A percentile compares a stretch with the other conserved stretches of the same genome.
phyloP scores from a whole-genome alignment of 1,139 yeast species.

The Oligophagozyma castellii region DNA sequence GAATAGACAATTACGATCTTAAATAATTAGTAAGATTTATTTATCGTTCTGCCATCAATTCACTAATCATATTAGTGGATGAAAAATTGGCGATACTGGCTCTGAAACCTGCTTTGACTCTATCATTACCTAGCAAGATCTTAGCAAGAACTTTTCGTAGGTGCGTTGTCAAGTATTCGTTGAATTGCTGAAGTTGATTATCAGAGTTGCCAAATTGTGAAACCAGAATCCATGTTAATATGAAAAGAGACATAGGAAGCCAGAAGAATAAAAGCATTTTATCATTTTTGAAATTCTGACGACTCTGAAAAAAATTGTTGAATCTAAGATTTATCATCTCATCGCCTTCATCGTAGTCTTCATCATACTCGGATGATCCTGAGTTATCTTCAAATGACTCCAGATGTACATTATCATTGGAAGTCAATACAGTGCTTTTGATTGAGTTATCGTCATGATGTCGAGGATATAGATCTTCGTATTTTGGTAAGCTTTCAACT shows the following conservation, averaged over 20 bases:
- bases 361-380: no score
- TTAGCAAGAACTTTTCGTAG: slow-evolving; percentile 44
- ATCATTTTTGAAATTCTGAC: slow-evolving; percentile 65
- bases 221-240: slow-evolving; percentile 38
- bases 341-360: slow-evolving; percentile 34
- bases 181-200: slow-evolving; percentile 13
- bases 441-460: neutral
- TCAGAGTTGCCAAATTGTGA: slow-evolving; percentile 35
- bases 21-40: neutral
- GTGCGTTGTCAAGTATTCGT: slow-evolving; percentile 30
- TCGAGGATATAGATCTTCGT: slow-evolving; percentile 69
- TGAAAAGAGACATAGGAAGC: slow-evolving; percentile 53
- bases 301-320: slow-evolving; percentile 40
- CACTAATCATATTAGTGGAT: slow-evolving; percentile 13
- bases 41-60: slow-evolving; percentile 7
- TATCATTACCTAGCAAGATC: slow-evolving; percentile 52
- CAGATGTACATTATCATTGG: slow-evolving; percentile 2
- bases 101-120: slow-evolving; percentile 43
- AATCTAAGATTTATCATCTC: slow-evolving; percentile 38
- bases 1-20: slow-evolving; percentile 1
- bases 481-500: slow-evolving; percentile 57
- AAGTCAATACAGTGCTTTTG: neutral
- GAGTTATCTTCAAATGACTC: slow-evolving; percentile 6
- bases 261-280: slow-evolving; percentile 81
- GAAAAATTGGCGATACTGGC: slow-evolving; percentile 20